A percentile compares a stretch with the other conserved stretches of the same genome.
Conservation (phyloP, 2,329 filamentous ascomycete species). For the Fusarium cicatricum region DNA sequence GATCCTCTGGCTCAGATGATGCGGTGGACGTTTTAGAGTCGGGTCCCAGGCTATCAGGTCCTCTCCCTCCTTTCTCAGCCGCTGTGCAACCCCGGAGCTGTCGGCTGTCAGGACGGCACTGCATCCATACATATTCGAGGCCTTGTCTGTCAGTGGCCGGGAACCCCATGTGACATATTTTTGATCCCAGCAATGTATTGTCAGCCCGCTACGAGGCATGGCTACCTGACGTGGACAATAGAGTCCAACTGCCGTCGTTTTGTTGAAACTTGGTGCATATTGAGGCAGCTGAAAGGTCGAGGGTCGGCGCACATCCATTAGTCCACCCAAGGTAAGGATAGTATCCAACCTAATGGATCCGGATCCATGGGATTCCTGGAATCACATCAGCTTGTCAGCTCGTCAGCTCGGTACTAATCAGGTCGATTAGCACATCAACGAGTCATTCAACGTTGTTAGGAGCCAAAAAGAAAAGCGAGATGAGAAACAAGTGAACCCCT, state of each 20-base stretch:
- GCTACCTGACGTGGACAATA: neutral
- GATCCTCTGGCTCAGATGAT: constrained; percentile 9
- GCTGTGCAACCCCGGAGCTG: constrained; percentile 29
- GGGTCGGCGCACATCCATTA: constrained; percentile 21
- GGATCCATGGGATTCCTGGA: constrained; percentile 17
- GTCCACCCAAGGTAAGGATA: no score
- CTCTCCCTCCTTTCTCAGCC: constrained; percentile 10
- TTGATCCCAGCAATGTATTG: constrained; percentile 9
- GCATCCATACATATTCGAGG: neutral
- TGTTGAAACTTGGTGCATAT: constrained; percentile 22
- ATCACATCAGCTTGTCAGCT: no score
- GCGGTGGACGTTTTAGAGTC: constrained; percentile 11
- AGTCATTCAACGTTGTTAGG: constrained; percentile 19
- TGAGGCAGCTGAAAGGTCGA: constrained; percentile 34
- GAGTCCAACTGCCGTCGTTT: constrained; percentile 24
- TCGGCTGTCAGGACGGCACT: constrained; percentile 25
- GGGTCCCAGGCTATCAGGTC: no score
- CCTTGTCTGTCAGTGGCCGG: constrained; percentile 9
- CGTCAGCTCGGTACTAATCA: neutral
- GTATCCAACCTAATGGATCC: no score
- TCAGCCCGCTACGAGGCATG: neutral
- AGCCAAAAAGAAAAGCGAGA: neutral
- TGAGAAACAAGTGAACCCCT: neutral
- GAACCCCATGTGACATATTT: constrained; percentile 31
- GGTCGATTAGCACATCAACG: neutral